These are phyloP conservation scores for Fusarium mundagurra DNA, from an alignment of 2,329 filamentous ascomycete genomes.

Conservation along the genomic window DNA sequence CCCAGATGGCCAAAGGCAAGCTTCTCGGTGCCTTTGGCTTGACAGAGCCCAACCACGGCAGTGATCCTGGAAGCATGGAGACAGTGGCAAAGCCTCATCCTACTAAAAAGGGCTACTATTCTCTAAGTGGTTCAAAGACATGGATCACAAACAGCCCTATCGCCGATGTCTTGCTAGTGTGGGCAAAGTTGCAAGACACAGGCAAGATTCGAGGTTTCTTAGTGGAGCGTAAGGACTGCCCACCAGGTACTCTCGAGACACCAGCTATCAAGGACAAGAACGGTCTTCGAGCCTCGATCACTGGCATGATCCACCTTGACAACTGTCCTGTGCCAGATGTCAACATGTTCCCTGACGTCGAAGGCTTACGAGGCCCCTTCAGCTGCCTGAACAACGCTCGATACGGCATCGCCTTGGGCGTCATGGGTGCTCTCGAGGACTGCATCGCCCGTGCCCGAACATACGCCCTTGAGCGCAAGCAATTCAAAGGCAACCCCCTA, in stretches of 20 bases:
- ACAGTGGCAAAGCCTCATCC: constrained; percentile 85
- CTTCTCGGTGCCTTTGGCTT: constrained; percentile 87
- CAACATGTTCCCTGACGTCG: constrained; percentile 93
- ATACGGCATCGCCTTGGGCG: constrained; percentile 92
- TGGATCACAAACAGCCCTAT: constrained; percentile 98
- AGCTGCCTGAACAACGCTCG: constrained; percentile 93
- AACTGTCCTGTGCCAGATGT: constrained; percentile 86
- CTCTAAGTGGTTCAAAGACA: constrained; percentile 84
- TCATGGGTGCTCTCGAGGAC: constrained; percentile 94
- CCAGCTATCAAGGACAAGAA: constrained; percentile 96
- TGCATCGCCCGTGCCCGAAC: constrained; percentile 81
- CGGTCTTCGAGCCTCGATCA: constrained; percentile 90
- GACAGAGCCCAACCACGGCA: constrained; percentile 93
- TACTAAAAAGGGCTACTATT: constrained; percentile 82
- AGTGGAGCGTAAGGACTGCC: constrained; percentile 85
- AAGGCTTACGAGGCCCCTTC: constrained; percentile 90
- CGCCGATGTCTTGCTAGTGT: constrained; percentile 84
- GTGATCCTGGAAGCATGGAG: constrained; percentile 92
- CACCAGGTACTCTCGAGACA: constrained; percentile 88
- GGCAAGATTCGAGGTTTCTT: constrained; percentile 96
- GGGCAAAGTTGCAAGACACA: constrained; percentile 91
- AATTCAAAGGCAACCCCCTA: constrained; percentile 95
- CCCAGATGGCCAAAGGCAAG: constrained; percentile 83
- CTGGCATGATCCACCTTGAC: constrained; percentile 97
- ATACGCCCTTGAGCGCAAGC: constrained; percentile 91